phyloP scores from a whole-genome alignment of 2,329 filamentous ascomycete species.

The Furcasterigmium furcatum region DNA sequence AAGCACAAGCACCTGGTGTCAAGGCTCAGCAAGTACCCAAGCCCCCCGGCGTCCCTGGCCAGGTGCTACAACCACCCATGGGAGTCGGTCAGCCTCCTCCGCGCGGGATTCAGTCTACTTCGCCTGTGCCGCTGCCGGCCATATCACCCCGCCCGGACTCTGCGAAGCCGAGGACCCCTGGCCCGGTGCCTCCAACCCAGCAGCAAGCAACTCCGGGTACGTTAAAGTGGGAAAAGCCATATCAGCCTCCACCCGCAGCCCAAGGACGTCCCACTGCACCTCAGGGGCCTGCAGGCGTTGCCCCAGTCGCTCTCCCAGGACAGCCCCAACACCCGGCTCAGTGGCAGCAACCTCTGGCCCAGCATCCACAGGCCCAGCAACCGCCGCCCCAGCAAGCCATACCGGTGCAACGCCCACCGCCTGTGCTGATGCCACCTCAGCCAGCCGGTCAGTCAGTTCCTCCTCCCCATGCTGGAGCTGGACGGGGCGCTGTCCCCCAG shows the following conservation, averaged over 20 bases:
- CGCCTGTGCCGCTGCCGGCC: slow-evolving; percentile 17
- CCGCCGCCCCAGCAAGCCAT: slow-evolving; percentile 8
- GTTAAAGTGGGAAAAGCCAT: slow-evolving; percentile 39
- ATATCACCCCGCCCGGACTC: slow-evolving; percentile 30
- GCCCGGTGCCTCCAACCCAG: slow-evolving; percentile 18
- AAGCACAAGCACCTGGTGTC: slow-evolving; percentile 13
- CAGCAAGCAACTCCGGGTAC: slow-evolving; percentile 17
- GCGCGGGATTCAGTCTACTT: slow-evolving; percentile 13
- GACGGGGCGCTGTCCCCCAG: slow-evolving; percentile 8
- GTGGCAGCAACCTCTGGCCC: slow-evolving; percentile 10
- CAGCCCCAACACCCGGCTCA: slow-evolving; percentile 14
- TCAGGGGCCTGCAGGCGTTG: slow-evolving; percentile 9
- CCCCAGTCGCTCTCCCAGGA: slow-evolving; percentile 5
- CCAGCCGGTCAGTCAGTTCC: slow-evolving; percentile 28
- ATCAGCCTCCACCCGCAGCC: slow-evolving; percentile 28
- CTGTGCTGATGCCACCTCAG: slow-evolving; percentile 30
- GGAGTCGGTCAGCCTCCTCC: slow-evolving; percentile 25
- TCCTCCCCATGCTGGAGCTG: slow-evolving; percentile 28
- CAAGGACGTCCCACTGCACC: slow-evolving; percentile 19
- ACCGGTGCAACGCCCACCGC: slow-evolving; percentile 7
- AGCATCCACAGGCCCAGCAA: slow-evolving; percentile 8
- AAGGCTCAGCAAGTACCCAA: slow-evolving; percentile 29
- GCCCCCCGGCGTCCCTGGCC: slow-evolving; percentile 19
- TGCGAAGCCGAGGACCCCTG: slow-evolving; percentile 25
- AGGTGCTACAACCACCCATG: slow-evolving; percentile 32